Conservation (phyloP, 2,329 filamentous ascomycete species). For the Microdochium paspali region DNA sequence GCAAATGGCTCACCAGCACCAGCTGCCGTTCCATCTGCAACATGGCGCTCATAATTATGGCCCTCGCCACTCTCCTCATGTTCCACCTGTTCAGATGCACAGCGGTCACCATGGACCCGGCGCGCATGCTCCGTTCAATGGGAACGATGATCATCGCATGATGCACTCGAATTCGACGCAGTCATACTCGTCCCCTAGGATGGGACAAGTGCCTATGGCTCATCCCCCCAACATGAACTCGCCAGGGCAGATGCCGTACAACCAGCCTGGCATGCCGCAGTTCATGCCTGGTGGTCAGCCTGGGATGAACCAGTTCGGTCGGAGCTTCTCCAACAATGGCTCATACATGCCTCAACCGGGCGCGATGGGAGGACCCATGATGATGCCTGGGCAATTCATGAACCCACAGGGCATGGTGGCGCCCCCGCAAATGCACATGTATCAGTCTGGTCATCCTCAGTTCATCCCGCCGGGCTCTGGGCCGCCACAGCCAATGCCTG, state of each 20-base stretch:
- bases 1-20: conserved; percentile 72
- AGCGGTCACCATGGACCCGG: conserved; percentile 61
- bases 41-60: conserved; percentile 60
- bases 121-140: conserved; percentile 57
- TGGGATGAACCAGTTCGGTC: conserved; percentile 58
- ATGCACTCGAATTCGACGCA: conserved; percentile 76
- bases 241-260: conserved; percentile 61
- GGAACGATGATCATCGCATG: conserved; percentile 80
- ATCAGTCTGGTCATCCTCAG: conserved; percentile 55
- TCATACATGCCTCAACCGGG: conserved; percentile 67
- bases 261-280: conserved; percentile 61
- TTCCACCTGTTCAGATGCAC: conserved; percentile 70
- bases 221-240: conserved; percentile 62
- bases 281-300: conserved; percentile 61
- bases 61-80: conserved; percentile 63
- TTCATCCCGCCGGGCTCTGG: conserved; percentile 52
- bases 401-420: conserved; percentile 59
- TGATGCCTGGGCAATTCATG: conserved; percentile 75
- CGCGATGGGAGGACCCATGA: conserved; percentile 70
- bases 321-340: conserved; percentile 61
- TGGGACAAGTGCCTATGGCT: conserved; percentile 59
- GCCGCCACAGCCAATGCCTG: conserved; percentile 50
- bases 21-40: conserved; percentile 75
- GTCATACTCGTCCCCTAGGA: conserved; percentile 76
- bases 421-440: conserved; percentile 72